Conservation (phyloP, 257 asterid species). For the Fraxinus anomala region DNA sequence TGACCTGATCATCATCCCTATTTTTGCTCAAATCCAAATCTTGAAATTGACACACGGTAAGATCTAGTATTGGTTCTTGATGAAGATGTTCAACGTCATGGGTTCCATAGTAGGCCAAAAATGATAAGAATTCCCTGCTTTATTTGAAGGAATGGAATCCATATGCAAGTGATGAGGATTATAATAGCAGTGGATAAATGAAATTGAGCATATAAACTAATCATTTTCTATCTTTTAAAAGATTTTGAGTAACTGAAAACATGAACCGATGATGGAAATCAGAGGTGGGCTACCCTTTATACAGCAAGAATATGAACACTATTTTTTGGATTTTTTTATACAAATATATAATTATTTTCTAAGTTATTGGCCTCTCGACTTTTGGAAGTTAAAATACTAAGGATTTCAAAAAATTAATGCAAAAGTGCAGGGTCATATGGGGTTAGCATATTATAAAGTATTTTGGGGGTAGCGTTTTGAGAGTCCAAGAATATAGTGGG, state of each 20-base stretch:
- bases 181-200: slow-evolving; percentile 18
- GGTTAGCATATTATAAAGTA: too few relatives aligned
- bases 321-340: too few relatives aligned
- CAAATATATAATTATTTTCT: too few relatives aligned
- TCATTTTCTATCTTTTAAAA: slow-evolving; percentile 19
- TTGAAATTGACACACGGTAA: not conserved
- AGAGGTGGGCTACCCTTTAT: not conserved
- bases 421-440: too few relatives aligned
- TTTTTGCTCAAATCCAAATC: slow-evolving; percentile 10
- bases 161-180: slow-evolving; percentile 30
- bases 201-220: slow-evolving; percentile 27
- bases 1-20: not conserved
- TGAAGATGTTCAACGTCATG: not conserved
- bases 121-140: not conserved
- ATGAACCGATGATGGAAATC: not conserved
- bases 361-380: too few relatives aligned
- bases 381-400: too few relatives aligned
- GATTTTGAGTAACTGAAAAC: not conserved
- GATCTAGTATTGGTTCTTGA: not conserved
- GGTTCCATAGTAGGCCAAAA: not conserved
- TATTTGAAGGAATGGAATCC: not conserved
- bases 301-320: too few relatives aligned
- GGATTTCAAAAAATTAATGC: too few relatives aligned
- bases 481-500: too few relatives aligned
- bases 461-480: too few relatives aligned